These are phyloP conservation scores for Mycena haematopus DNA, from an alignment of 768 basidiomycete genomes.

Conservation along the genomic window DNA sequence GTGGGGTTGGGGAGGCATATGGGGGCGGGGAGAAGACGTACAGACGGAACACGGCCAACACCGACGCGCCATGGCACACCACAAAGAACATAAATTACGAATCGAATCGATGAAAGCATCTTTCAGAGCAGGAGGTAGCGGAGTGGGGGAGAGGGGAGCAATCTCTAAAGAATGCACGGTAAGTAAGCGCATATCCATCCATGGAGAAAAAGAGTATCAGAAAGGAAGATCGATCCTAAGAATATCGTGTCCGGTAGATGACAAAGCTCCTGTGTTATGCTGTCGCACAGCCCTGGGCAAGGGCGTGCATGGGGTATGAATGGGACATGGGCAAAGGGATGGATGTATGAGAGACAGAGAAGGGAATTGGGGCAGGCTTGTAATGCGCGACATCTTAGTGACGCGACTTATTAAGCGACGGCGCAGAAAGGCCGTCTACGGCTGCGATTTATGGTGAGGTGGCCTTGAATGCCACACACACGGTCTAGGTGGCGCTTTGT, in stretches of 20 bases:
- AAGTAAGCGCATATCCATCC: constrained; percentile 6
- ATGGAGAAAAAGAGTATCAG: background rate
- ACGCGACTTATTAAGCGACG: background rate
- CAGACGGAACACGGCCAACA: background rate
- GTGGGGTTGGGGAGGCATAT: background rate
- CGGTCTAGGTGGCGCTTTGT: constrained; percentile 25
- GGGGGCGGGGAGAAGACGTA: background rate
- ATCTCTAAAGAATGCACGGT: constrained; percentile 4
- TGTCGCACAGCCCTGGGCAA: constrained; percentile 19
- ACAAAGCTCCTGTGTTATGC: constrained; percentile 14
- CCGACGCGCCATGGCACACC: background rate
- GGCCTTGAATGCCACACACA: constrained; percentile 7
- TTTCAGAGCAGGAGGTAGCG: constrained; percentile 5
- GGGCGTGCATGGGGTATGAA: constrained; percentile 8
- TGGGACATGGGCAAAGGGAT: constrained; percentile 4
- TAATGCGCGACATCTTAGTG: constrained; percentile 4
- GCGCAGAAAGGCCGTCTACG: constrained; percentile 19
- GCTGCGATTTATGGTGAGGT: constrained; percentile 22
- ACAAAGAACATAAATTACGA: constrained; percentile 19
- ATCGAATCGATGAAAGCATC: constrained; percentile 10
- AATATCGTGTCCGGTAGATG: constrained; percentile 21
- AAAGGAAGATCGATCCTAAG: constrained; percentile 1
- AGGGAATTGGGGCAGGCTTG: constrained; percentile 2
- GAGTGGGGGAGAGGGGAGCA: background rate
- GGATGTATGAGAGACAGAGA: constrained; percentile 6